A percentile compares a stretch with the other conserved stretches of the same genome.
Conservation (phyloP, 2,329 filamentous ascomycete genomes). For the Alternaria sp. region DNA sequence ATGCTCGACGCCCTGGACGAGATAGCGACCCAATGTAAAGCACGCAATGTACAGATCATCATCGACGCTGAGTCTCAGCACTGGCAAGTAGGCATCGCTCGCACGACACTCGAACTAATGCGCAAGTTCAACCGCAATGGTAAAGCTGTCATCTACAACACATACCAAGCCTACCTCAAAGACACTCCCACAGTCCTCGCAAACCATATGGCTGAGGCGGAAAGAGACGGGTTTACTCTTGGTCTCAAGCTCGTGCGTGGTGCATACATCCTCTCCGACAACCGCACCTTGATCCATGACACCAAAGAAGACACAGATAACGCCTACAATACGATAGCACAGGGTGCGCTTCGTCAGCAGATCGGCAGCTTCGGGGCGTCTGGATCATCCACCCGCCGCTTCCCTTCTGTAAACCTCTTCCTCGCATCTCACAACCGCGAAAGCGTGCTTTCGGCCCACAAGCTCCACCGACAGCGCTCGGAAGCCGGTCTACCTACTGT, state of each 20-base stretch:
- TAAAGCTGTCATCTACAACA: conserved; percentile 70
- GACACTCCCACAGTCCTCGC: conserved; percentile 51
- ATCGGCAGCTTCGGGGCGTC: conserved; percentile 28
- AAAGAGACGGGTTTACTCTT: conserved; percentile 58
- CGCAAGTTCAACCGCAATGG: conserved; percentile 59
- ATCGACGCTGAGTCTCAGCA: conserved; percentile 57
- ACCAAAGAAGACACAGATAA: conserved; percentile 62
- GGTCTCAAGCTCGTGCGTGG: conserved; percentile 65
- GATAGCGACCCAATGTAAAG: conserved; percentile 49
- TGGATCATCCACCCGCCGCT: conserved; percentile 20
- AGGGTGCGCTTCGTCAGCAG: conserved; percentile 53
- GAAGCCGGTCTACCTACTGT: conserved; percentile 53
- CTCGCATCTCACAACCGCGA: conserved; percentile 83
- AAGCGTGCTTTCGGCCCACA: conserved; percentile 65
- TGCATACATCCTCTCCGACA: conserved; percentile 62
- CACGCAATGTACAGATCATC: conserved; percentile 52
- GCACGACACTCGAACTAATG: conserved; percentile 64
- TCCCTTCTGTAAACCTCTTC: conserved; percentile 64
- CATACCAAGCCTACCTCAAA: conserved; percentile 65
- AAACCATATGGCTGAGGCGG: conserved; percentile 55
- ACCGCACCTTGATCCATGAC: conserved; percentile 58
- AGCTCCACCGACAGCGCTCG: conserved; percentile 51
- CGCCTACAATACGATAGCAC: conserved; percentile 72
- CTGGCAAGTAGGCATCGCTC: conserved; percentile 49
- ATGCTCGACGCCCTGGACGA: conserved; percentile 53